These are phyloP conservation scores for Hyaloraphidium curvatum DNA, from an alignment of 192 early-diverging fungal genomes.

Conservation along the genomic window DNA sequence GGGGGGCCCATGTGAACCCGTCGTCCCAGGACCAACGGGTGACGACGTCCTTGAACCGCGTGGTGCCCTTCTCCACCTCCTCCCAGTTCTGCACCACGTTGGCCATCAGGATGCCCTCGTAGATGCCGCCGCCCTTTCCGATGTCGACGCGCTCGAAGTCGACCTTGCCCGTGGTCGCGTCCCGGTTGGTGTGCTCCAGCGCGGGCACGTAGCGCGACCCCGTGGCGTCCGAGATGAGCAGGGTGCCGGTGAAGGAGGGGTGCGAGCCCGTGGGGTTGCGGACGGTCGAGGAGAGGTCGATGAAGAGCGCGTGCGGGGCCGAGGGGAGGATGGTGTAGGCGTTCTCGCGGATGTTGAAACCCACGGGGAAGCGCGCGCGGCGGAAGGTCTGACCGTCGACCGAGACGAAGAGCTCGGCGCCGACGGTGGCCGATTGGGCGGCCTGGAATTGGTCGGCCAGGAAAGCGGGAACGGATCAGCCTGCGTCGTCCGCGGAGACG, in stretches of 20 bases:
- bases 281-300: neutral
- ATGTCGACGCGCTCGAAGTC: constrained; percentile 4
- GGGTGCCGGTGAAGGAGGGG: neutral
- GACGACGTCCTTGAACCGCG: constrained; percentile 32
- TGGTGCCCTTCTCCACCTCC: constrained; percentile 19
- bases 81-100: constrained; percentile 71
- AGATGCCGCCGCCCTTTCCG: constrained; percentile 5
- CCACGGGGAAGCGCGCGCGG: neutral
- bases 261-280: neutral
- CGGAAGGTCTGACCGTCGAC: neutral
- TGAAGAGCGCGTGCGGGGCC: neutral
- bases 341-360: neutral
- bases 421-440: neutral
- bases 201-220: constrained; percentile 3
- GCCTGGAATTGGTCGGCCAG: neutral
- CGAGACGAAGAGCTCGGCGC: neutral
- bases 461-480: neutral
- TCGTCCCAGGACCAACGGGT: constrained; percentile 75
- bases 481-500: neutral
- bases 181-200: constrained; percentile 3
- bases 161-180: constrained; percentile 1
- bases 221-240: constrained; percentile 1
- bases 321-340: constrained; percentile 1
- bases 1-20: constrained; percentile 50
- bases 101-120: constrained; percentile 59